Conservation (phyloP, 163 green algal species). For the Smithsoniella earleae region DNA sequence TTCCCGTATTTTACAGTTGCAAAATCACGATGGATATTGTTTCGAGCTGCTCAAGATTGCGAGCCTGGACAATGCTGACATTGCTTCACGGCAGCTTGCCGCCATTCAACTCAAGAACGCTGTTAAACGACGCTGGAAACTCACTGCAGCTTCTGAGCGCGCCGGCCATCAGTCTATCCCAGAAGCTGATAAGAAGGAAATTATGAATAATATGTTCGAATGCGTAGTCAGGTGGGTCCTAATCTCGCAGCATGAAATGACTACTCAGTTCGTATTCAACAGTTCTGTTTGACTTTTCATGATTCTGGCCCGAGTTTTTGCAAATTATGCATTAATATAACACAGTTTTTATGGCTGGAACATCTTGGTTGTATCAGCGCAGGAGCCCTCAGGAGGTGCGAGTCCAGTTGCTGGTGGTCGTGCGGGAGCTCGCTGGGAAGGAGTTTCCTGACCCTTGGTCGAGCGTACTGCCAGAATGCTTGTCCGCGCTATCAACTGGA, state of each 20-base stretch:
- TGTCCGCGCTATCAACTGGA: background rate
- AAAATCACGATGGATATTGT: constrained; percentile 7
- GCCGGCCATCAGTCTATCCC: background rate
- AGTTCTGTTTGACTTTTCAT: too few species aligned
- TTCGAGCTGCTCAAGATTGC: constrained; percentile 19
- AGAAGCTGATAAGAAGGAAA: background rate
- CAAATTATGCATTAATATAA: too few species aligned
- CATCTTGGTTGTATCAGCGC: background rate
- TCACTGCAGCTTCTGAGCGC: background rate
- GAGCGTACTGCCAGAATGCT: background rate
- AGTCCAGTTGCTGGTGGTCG: constrained; percentile 17
- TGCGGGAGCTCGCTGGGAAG: background rate
- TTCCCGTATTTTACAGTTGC: background rate
- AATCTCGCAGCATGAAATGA: background rate
- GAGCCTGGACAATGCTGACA: background rate
- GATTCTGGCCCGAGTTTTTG: too few species aligned
- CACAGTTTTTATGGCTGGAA: too few species aligned
- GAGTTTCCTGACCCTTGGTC: constrained; percentile 2
- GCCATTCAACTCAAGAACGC: constrained; percentile 26
- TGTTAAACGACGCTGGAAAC: constrained; percentile 1
- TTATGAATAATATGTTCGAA: constrained; percentile 13
- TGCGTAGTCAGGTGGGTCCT: constrained; percentile 8
- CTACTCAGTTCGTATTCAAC: too few species aligned
- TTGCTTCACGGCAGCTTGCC: background rate
- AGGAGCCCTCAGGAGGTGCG: constrained; percentile 24